Conservation (phyloP, 164 flowering plant genomes). For the grape (Vitis vinifera) region ASM3070453v1 NC_081808.1:1076501-1077000, state of each 20-base stretch:
- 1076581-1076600: background rate
- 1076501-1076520: constrained; percentile 97
- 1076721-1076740: too few species aligned
- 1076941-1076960: constrained; percentile 98
- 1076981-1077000: constrained; percentile 81
- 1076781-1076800: too few species aligned
- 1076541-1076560: constrained; percentile 91
- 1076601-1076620: background rate
- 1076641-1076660: background rate
- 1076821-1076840: too few species aligned
- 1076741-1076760: too few species aligned
- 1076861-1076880: background rate
- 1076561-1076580: background rate
- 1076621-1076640: background rate
- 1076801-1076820: too few species aligned
- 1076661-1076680: too few species aligned
- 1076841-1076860: too few species aligned
- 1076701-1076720: too few species aligned
- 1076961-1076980: constrained; percentile 96
- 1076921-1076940: constrained; percentile 99
- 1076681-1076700: too few species aligned
- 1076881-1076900: constrained; percentile 6
- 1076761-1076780: too few species aligned
- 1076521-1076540: constrained; percentile 99
- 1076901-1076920: constrained; percentile 32